Evolutionary conservation across 2,329 filamentous ascomycete species (phyloP), one percentile per base, ranked within the genome.

Genomic region (Davidsoniella virescens): DNA sequence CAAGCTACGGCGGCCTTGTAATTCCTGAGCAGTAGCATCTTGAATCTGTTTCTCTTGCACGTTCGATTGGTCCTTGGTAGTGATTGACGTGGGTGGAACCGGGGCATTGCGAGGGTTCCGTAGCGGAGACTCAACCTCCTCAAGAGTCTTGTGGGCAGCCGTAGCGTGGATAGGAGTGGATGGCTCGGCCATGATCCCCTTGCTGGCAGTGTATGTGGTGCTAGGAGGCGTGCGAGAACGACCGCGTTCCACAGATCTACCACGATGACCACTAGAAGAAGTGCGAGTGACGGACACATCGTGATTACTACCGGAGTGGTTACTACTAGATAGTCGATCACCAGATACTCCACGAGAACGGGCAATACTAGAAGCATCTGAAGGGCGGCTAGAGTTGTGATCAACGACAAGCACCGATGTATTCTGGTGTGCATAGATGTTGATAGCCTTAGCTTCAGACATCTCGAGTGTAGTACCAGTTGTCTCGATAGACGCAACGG

Each of bases 371-470:
- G 68, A 66, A 43, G 62, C 63, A 51, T 72, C 70, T 0, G 70
- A 71, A 20, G 68, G 70, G 58, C 67, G 72, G 40, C 64, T 66
- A 8, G 70, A 70, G 2, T 47, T 40, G 58, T 78, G 72, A 55
- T 78, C 65, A 26, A 81, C 72, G 62, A 81, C 69, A 40, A 80
- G 60, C 9, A 82, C 64, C 4, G 78, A 82, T 44, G 71, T 78
- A 56, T 80, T 81, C 57, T 81, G 76, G 55, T 82, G 78, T 17
- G 73, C 70, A 55, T 73, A 79, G 57, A 82, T 76, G 54, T 70
- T 76, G 50, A 82, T 70, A 38, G 74, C 75, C 59, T 73, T 64
- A 33, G 78, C 78, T 62, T 82, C 76, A 1, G 76, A 77, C 39
- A 82, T 71, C 56, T 79, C 77, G 3, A 69, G 67, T 2, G 73